Conservation (phyloP, 192 early-diverging fungal species). For the Irineochytrium annulatum region DNA sequence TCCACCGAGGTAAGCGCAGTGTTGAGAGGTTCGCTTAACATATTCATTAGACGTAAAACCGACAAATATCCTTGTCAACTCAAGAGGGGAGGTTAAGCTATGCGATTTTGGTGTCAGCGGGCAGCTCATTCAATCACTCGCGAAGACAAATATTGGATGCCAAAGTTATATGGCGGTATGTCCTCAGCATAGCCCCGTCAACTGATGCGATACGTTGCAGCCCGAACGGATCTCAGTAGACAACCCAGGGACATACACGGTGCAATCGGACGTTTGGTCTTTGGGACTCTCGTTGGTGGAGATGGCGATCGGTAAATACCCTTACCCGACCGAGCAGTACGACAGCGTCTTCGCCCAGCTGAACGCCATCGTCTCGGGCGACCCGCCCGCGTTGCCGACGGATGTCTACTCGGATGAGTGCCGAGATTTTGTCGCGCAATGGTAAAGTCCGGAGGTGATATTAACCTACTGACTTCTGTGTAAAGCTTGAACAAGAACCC, state of each 20-base stretch:
- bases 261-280: conserved; percentile 92
- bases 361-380: conserved; percentile 77
- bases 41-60: conserved; percentile 91
- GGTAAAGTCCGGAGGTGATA: conserved; percentile 34
- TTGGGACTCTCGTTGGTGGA: conserved; percentile 86
- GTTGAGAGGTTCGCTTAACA: too few species aligned
- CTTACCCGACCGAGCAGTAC: conserved; percentile 65
- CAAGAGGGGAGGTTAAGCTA: conserved; percentile 83
- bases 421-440: conserved; percentile 74
- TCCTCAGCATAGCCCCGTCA: neutral
- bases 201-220: conserved; percentile 43
- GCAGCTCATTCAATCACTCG: conserved; percentile 77
- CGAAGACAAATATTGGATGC: conserved; percentile 90
- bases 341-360: conserved; percentile 84
- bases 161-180: conserved; percentile 91
- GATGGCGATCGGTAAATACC: conserved; percentile 75
- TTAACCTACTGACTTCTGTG: neutral
- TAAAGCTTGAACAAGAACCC: conserved; percentile 66
- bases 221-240: conserved; percentile 79
- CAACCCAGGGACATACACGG: conserved; percentile 65
- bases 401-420: conserved; percentile 64
- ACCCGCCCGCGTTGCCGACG: conserved; percentile 66
- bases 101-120: conserved; percentile 97
- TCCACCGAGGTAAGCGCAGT: conserved; percentile 73
- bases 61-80: conserved; percentile 87